Percentiles rank a stretch among this genome's conserved stretches.
Evolutionary conservation across 2,329 filamentous ascomycete species (phyloP).

Genomic region (Chlorencoelia australis): DNA sequence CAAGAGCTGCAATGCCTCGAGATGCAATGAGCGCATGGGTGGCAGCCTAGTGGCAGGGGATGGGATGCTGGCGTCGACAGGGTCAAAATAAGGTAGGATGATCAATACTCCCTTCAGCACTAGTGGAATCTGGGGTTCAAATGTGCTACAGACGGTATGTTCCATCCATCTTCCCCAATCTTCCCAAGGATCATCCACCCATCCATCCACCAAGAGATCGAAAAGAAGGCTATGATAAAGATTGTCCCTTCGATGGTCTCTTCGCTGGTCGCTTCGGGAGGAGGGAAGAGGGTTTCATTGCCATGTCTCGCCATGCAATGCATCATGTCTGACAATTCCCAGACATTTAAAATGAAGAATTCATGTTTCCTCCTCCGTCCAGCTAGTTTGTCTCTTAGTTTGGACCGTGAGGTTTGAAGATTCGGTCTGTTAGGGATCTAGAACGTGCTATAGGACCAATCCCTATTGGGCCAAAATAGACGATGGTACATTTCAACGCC

Average conservation of each 20-base stretch:
- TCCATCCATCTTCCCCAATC: neutral
- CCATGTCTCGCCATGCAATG: neutral
- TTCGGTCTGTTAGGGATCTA: too few relatives aligned
- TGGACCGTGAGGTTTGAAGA: too few relatives aligned
- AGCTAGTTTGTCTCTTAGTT: too few relatives aligned
- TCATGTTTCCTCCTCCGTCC: too few relatives aligned
- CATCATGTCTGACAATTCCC: too few relatives aligned
- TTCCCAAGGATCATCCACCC: neutral
- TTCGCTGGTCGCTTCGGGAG: neutral
- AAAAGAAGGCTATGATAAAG: neutral
- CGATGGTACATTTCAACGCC: too few relatives aligned
- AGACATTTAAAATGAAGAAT: too few relatives aligned
- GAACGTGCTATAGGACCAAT: too few relatives aligned
- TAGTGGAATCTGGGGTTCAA: conserved; percentile 6
- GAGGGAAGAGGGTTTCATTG: neutral
- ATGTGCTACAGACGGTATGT: conserved; percentile 2
- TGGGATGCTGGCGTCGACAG: neutral
- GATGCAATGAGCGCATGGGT: too few relatives aligned
- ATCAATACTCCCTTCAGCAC: conserved; percentile 12
- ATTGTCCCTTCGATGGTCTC: neutral
- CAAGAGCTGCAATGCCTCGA: too few relatives aligned
- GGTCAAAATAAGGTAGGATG: conserved; percentile 17
- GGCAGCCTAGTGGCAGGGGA: neutral
- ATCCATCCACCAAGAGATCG: neutral
- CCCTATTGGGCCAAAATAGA: too few relatives aligned